Evolutionary conservation across 1,139 yeast species (phyloP), one percentile per base, ranked within the genome.

Genomic region (Pneumocystis jirovecii): DNA sequence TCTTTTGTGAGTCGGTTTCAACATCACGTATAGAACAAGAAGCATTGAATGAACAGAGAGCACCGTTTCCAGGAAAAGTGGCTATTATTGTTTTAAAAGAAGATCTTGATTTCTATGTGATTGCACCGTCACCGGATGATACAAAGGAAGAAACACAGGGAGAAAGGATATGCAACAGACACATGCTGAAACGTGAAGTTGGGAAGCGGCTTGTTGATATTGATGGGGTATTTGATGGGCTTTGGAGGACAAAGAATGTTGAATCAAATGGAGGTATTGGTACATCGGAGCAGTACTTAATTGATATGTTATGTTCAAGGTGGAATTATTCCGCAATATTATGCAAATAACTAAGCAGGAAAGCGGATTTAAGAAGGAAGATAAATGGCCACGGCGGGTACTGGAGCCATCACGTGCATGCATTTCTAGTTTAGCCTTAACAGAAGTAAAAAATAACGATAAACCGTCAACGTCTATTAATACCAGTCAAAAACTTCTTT

Each of bases 31-130:
- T 35, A 70, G 69, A 19, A 8, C 64, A 37, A 37, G 57, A 17
- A 44, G 63, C 10, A 56, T 63, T 34, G 60, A 68, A 7, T 62
- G 68, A 5, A 57, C 68, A 15, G n/a, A 60, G 17, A 60, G 50
- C 7, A 83, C 82, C 89, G 2, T 78, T 91, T 68, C 85, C 83
- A 70, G 85, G 84, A 66, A 87, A 89, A 71, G 97, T 98, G 0
- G 89, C 96, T 0, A 86, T 95, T 62, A 90, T 95, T 67, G 97
- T 93, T 3, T 79, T 95, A 66, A 80, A 97, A 68, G 99, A 95
- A 75, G 98, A 95, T 74, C 80, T 95, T 70, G 98, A 95, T 74
- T 95, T 83, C 76, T 95, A 91, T 75, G 89, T 95, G 67, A 85
- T 93, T 37, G 96, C 97, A 0, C 89, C 29, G 31, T 8, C 91